phyloP scores from a whole-genome alignment of 2,329 filamentous ascomycete species.

The Pseudomassariella vexata region DNA sequence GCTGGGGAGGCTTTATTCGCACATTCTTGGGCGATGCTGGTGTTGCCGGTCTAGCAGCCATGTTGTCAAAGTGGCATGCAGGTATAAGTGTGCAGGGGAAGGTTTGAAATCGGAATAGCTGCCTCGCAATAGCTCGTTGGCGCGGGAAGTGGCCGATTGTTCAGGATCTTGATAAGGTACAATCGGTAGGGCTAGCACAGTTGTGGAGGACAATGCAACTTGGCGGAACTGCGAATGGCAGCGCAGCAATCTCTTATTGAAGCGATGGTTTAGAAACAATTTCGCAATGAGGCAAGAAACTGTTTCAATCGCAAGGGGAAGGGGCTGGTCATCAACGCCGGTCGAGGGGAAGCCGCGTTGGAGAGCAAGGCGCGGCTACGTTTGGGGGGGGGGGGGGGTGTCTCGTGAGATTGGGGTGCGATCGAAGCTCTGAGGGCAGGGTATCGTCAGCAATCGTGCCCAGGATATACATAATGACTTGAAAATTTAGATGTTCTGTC shows the following conservation, averaged over 20 bases:
- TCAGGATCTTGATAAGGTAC: slow-evolving; percentile 1
- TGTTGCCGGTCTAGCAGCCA: slow-evolving; percentile 24
- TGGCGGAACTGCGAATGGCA: not conserved
- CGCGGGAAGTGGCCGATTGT: too few species aligned
- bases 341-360: too few species aligned
- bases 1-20: slow-evolving; percentile 53
- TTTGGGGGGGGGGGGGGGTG: slow-evolving; percentile 1
- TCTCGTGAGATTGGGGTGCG: slow-evolving; percentile 2
- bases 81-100: too few species aligned
- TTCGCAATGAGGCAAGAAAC: too few species aligned
- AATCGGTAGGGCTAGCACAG: slow-evolving; percentile 1
- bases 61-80: too few species aligned
- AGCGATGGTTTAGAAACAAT: too few species aligned
- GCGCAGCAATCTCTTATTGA: too few species aligned
- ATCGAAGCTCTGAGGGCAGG: slow-evolving; percentile 1
- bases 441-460: not conserved
- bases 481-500: not conserved
- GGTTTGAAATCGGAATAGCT: too few species aligned
- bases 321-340: too few species aligned
- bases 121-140: too few species aligned
- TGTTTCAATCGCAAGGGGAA: too few species aligned
- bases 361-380: too few species aligned
- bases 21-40: slow-evolving; percentile 40
- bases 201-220: not conserved
- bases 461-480: not conserved